Percentiles rank a stretch among this genome's conserved stretches.
Conservation (phyloP, 768 basidiomycete genomes). For the Nevesoporus exiguus region DNA sequence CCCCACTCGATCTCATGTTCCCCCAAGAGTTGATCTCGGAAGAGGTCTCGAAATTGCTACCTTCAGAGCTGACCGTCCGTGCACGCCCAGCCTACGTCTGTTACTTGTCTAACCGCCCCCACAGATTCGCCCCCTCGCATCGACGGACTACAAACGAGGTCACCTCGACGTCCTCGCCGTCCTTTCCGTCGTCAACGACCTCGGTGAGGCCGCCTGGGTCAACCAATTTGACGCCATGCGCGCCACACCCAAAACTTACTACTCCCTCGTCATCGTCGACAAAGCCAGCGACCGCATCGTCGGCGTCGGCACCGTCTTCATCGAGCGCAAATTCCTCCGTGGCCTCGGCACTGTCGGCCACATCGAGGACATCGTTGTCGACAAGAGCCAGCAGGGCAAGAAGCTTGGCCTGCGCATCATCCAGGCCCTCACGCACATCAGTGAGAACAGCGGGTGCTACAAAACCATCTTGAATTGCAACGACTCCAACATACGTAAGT, state of each 20-base stretch:
- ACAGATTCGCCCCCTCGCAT: constrained; percentile 87
- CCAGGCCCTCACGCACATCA: constrained; percentile 78
- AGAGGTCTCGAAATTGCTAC: constrained; percentile 58
- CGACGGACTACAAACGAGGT: constrained; percentile 75
- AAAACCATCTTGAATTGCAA: constrained; percentile 98
- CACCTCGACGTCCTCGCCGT: constrained; percentile 80
- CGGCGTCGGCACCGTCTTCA: constrained; percentile 76
- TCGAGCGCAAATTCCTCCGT: constrained; percentile 94
- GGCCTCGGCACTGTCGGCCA: constrained; percentile 87
- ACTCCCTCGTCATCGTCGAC: constrained; percentile 79
- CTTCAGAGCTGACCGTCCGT: constrained; percentile 38
- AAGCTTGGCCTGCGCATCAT: constrained; percentile 88
- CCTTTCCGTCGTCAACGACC: constrained; percentile 66
- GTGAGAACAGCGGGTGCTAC: constrained; percentile 79
- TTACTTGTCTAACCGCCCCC: neutral
- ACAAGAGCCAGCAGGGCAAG: constrained; percentile 83
- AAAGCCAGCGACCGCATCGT: constrained; percentile 74
- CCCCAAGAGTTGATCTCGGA: constrained; percentile 64
- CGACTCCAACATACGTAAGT: constrained; percentile 87
- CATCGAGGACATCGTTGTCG: constrained; percentile 97
- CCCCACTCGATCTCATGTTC: constrained; percentile 74
- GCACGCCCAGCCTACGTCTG: neutral
- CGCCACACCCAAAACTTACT: constrained; percentile 65
- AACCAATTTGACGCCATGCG: constrained; percentile 64
- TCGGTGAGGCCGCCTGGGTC: constrained; percentile 64